Percentiles rank a stretch among this genome's conserved stretches.
These are phyloP conservation scores for Rhizoclosmatium globosum DNA, from an alignment of 192 early-diverging fungal species.

Conservation along the genomic window DNA sequence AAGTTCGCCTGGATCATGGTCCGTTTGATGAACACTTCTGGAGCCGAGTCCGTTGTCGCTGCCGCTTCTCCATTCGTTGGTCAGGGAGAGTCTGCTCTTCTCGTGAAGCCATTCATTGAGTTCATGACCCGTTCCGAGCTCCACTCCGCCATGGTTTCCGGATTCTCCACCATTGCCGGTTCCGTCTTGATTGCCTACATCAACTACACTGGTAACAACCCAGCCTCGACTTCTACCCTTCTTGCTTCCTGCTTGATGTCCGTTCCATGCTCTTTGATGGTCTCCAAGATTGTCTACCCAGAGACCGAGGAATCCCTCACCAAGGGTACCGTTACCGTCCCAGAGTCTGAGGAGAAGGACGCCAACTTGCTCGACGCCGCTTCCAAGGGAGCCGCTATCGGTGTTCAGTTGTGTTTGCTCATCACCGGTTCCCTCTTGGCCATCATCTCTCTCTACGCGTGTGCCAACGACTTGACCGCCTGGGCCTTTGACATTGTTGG, in stretches of 20 bases:
- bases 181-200: conserved; percentile 82
- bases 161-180: conserved; percentile 87
- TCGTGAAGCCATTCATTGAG: conserved; percentile 82
- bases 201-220: conserved; percentile 60
- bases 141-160: conserved; percentile 86
- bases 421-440: conserved; percentile 80
- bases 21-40: conserved; percentile 75
- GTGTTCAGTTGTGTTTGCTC: conserved; percentile 78
- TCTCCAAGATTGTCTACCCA: conserved; percentile 87
- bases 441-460: conserved; percentile 74
- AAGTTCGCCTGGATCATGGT: conserved; percentile 72
- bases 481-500: conserved; percentile 65
- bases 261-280: conserved; percentile 81
- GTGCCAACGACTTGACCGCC: conserved; percentile 74
- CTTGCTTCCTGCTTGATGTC: conserved; percentile 93
- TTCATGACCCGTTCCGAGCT: conserved; percentile 87
- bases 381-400: conserved; percentile 82
- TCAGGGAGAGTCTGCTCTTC: conserved; percentile 80
- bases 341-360: conserved; percentile 67
- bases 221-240: conserved; percentile 61
- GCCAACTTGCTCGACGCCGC: conserved; percentile 83
- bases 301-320: conserved; percentile 86
- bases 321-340: conserved; percentile 67
- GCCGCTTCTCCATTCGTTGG: conserved; percentile 88
- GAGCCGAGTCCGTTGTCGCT: conserved; percentile 84